Evolutionary conservation across 148 eudicot genomes (phyloP).

Genomic region (Chenopodium formosanum): DNA sequence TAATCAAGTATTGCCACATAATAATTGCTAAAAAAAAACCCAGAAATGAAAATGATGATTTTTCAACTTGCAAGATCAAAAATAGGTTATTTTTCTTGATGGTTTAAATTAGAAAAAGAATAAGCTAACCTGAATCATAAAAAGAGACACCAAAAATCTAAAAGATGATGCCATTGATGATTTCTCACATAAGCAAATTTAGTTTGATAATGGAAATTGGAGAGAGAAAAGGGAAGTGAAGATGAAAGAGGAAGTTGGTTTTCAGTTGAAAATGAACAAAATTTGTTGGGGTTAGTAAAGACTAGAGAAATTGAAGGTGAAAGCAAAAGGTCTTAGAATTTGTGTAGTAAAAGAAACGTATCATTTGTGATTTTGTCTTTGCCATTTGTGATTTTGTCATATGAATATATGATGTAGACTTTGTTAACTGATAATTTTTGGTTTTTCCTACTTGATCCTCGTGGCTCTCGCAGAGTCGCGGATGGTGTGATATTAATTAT

Average conservation of each 20-base stretch:
- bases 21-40: not conserved
- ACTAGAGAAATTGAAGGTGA: not conserved
- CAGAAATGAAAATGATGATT: not conserved
- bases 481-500: too few species aligned
- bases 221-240: not conserved
- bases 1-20: not conserved
- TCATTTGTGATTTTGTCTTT: too few species aligned
- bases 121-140: slow-evolving; percentile 26
- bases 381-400: too few species aligned
- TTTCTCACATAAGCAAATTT: slow-evolving; percentile 11
- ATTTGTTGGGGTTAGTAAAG: not conserved
- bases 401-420: too few species aligned
- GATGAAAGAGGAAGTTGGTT: not conserved
- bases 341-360: slow-evolving; percentile 21
- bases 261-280: slow-evolving; percentile 14
- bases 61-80: not conserved
- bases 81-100: not conserved
- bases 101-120: not conserved
- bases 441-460: too few species aligned
- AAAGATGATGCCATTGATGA: slow-evolving; percentile 19
- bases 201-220: not conserved
- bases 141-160: slow-evolving; percentile 1
- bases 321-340: not conserved
- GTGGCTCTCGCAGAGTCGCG: too few species aligned
- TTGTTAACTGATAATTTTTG: too few species aligned